Evolutionary conservation across 805 yeast genomes (phyloP).

Genomic region (Hanseniaspora vineae): DNA sequence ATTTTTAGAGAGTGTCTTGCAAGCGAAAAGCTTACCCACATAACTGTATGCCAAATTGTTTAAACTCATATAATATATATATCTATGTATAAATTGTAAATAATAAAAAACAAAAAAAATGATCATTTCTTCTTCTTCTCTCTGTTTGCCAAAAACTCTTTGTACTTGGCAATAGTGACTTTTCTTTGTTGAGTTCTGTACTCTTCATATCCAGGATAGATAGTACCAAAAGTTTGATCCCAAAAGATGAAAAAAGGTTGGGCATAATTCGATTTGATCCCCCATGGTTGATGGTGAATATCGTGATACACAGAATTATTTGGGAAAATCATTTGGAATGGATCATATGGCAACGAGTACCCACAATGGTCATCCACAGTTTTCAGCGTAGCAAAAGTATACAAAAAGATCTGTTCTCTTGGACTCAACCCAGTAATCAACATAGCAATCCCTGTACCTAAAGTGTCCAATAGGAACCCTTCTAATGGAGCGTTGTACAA

Average conservation of each 20-base stretch:
- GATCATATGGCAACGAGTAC: slow-evolving; percentile 84
- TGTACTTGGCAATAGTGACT: slow-evolving; percentile 55
- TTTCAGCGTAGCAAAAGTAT: slow-evolving; percentile 82
- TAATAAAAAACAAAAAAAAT: background rate
- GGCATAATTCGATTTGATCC: slow-evolving; percentile 81
- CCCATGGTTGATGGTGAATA: slow-evolving; percentile 94
- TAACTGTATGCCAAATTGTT: too few relatives aligned
- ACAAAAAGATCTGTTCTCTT: slow-evolving; percentile 64
- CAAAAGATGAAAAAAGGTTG: slow-evolving; percentile 95
- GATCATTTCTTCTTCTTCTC: slow-evolving; percentile 17
- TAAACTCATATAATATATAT: too few relatives aligned
- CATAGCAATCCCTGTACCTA: slow-evolving; percentile 82
- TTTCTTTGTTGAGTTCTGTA: slow-evolving; percentile 54
- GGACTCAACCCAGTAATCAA: slow-evolving; percentile 50
- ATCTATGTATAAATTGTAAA: background rate
- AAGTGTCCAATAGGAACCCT: slow-evolving; percentile 83
- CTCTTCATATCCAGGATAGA: slow-evolving; percentile 51
- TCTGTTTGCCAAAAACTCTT: slow-evolving; percentile 36
- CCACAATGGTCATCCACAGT: slow-evolving; percentile 99
- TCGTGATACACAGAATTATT: slow-evolving; percentile 94
- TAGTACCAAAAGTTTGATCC: slow-evolving; percentile 67
- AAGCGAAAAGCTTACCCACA: too few relatives aligned
- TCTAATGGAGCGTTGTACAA: slow-evolving; percentile 88
- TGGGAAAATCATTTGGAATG: slow-evolving; percentile 83
- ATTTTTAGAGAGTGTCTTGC: too few relatives aligned